Evolutionary conservation across 163 green algal species (phyloP), one percentile per base, ranked within the genome.

Genomic region (Chloromonas sp.): DNA sequence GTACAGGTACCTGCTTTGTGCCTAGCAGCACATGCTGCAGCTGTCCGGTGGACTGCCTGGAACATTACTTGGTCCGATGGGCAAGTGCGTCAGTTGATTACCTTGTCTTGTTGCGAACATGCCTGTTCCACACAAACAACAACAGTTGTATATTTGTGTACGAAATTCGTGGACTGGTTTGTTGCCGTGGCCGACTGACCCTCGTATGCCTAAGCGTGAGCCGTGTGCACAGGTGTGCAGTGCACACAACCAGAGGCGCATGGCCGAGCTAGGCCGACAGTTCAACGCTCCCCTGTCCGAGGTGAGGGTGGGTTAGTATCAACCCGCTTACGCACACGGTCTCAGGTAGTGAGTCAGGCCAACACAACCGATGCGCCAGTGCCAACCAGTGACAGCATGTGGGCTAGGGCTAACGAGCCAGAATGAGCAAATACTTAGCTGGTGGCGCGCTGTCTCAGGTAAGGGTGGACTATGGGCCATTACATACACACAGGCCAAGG

Each of bases 161-260:
- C 36, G 36, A 36, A 36, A 36, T 36, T 36, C 36, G 36, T 36
- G 36, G 36, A 36, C 36, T 36, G 36, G 36, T 36, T 36, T 36
- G 36, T 36, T 36, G 36, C 36, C 36, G 36, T 36, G 36, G 36
- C 36, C 36, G 58, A 59, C 76, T 81, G 36, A 15, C 76, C 14
- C 76, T 58, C 15, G 14, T 81, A 81, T 81, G 14, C 15, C 3
- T 81, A 81, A 11, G 58, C 58, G 14, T 58, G n/a, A 66, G 78
- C 36, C 11, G 57, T 61, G 1, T 62, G 36, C 60, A n/a, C 82
- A 88, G 86, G 61, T 58, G 1, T 84, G 79, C 83, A 85, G 76
- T n/a, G 36, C 80, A 59, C 1, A 36, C 0, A 83, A 87, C 71
- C 86, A 89, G 83, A 36, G 14, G 78, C 83, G 86, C 71, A 89